These are phyloP conservation scores for Xylariaceae sp. DNA, from an alignment of 2,329 filamentous ascomycete species.

Conservation along the genomic window DNA sequence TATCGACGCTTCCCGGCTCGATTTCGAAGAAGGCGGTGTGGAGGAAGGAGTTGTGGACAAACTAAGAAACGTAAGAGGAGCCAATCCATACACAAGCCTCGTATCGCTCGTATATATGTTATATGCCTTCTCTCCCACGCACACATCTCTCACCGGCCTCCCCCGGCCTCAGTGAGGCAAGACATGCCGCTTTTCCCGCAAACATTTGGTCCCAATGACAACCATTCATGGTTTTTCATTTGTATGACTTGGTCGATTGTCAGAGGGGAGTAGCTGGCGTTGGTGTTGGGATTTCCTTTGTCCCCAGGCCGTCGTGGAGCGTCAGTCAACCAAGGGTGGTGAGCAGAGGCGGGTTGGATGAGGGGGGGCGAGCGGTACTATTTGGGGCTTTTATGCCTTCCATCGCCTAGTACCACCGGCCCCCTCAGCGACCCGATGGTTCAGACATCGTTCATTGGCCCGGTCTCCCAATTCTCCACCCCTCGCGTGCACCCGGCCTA, in stretches of 20 bases:
- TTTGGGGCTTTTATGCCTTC: slow-evolving; percentile 51
- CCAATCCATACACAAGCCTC: not conserved
- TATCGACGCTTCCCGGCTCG: slow-evolving; percentile 83
- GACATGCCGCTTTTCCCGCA: not conserved
- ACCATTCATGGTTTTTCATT: not conserved
- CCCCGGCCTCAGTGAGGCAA: slow-evolving; percentile 2
- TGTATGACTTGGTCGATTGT: not conserved
- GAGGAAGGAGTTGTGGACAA: slow-evolving; percentile 82
- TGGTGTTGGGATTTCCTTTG: slow-evolving; percentile 16
- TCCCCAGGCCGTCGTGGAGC: slow-evolving; percentile 10
- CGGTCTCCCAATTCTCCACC: slow-evolving; percentile 2
- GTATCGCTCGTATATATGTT: not conserved
- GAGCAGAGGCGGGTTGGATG: slow-evolving; percentile 37
- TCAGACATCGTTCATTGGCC: slow-evolving; percentile 26
- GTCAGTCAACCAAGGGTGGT: slow-evolving; percentile 33
- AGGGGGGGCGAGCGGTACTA: slow-evolving; percentile 46
- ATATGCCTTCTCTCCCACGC: not conserved
- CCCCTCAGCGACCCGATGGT: slow-evolving; percentile 12
- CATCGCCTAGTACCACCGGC: slow-evolving; percentile 25
- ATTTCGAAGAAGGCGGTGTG: slow-evolving; percentile 95
- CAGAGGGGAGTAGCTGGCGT: slow-evolving; percentile 1
- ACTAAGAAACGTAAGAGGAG: slow-evolving; percentile 69
- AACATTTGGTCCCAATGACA: not conserved
- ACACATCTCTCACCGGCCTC: not conserved
- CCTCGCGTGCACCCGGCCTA: slow-evolving; percentile 22